Evolutionary conservation across 768 basidiomycete species (phyloP), one percentile per base, ranked within the genome.

Genomic region (Termitomyces sp.): DNA sequence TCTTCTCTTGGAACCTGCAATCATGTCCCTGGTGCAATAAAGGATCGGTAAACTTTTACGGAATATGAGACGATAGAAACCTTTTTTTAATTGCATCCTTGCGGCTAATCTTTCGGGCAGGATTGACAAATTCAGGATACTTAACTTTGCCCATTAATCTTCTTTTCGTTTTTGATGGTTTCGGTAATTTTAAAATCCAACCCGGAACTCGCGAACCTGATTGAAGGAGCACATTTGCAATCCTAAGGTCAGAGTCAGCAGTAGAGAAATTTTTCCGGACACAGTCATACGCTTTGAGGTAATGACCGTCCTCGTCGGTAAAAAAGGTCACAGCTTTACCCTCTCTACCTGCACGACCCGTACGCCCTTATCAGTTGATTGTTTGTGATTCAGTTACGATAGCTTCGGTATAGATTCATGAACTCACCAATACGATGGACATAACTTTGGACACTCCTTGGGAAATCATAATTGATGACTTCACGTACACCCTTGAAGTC

Each of bases 391-490:
- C 33, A 14, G 14, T 22, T 3, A 20, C 24, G 43, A 44, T 24
- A 20, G 9, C 30, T 20, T 11, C 10, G 36, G 11, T 16, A 52
- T 5, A 35, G 35, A 33, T n/a, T 20, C 6, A 10, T 14, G 6
- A 46, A 54, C 68, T 56, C 35, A 88, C 92, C 96, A 52, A 99
- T 97, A 24, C 97, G 81, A 71, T 99, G 97, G 44, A 99, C 83
- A 67, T 99, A 99, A 66, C 91, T 94, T 70, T 96, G 94, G 2
- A 96, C 88, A 55, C 85, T 95, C 40, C 89, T 94, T 3, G 97
- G 97, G 72, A 98, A 98, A 72, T 98, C 96, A 66, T 91, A 95
- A 71, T 98, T 99, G 67, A 98, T 88, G 10, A 99, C 94, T 67
- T 98, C 91, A 58, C 86, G 79, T 52, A 96, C 85, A 10, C 95